phyloP scores from a whole-genome alignment of 2,329 filamentous ascomycete species.

The Penicillium paneum region DNA sequence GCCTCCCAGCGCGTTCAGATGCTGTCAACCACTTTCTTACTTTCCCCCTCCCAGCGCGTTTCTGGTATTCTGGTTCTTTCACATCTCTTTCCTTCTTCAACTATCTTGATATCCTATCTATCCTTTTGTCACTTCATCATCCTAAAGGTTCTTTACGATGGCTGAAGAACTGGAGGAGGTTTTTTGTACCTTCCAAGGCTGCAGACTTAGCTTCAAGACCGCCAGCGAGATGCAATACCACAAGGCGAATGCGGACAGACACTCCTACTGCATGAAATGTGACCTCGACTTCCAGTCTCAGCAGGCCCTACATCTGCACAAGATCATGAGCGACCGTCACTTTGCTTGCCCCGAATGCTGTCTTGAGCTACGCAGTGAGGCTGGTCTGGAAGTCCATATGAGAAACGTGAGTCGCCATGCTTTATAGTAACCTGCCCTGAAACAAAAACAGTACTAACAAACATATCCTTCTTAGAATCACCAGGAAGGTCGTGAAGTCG shows the following conservation, averaged over 20 bases:
- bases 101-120: not conserved
- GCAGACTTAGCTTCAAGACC: conserved; percentile 46
- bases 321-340: conserved; percentile 46
- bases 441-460: not conserved
- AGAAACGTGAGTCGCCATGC: conserved; percentile 41
- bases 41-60: not conserved
- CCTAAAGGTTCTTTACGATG: not conserved
- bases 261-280: conserved; percentile 44
- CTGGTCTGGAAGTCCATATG: conserved; percentile 53
- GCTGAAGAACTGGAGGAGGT: conserved; percentile 17
- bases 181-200: conserved; percentile 48
- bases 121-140: not conserved
- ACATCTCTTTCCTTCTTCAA: not conserved
- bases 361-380: conserved; percentile 53
- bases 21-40: no score
- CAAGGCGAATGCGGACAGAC: conserved; percentile 44
- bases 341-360: conserved; percentile 58
- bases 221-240: conserved; percentile 50
- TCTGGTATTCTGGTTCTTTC: not conserved
- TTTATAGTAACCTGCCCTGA: not conserved
- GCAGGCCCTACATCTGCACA: conserved; percentile 49
- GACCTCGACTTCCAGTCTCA: conserved; percentile 48
- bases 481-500: conserved; percentile 48
- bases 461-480: conserved; percentile 42
- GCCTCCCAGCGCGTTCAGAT: not conserved